Conservation (phyloP, 257 asterid species). For the Petunia axillaris region DNA sequence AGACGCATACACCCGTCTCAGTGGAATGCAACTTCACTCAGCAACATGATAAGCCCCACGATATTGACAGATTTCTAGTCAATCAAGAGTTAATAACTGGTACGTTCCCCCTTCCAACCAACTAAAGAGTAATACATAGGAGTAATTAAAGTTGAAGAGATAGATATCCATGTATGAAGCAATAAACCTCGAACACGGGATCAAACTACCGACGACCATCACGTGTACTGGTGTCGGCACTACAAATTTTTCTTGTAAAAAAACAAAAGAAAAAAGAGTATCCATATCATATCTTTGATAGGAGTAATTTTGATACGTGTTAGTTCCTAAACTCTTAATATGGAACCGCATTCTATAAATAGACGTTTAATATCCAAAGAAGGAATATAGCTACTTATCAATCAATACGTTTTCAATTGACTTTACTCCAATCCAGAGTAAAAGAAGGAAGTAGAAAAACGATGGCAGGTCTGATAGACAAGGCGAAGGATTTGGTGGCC, state of each 20-base stretch:
- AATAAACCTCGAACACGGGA: neutral
- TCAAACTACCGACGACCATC: slow-evolving; percentile 4
- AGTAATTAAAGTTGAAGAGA: neutral
- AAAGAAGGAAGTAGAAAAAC: neutral
- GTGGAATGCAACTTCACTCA: neutral
- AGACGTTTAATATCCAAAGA: neutral
- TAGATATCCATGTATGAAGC: neutral
- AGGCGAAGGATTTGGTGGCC: slow-evolving; percentile 59
- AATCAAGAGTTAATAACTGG: neutral
- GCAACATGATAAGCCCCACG: neutral
- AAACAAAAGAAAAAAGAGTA: neutral
- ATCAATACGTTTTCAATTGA: neutral
- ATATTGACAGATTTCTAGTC: neutral
- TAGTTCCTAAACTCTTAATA: neutral
- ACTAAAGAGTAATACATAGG: neutral
- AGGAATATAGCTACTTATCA: neutral
- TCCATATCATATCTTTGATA: neutral
- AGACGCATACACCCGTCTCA: no score
- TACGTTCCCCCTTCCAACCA: neutral
- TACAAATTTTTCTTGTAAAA: neutral
- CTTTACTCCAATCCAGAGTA: neutral
- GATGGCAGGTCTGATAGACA: slow-evolving; percentile 57
- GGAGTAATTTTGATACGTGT: neutral
- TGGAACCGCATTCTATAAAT: neutral
- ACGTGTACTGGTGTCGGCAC: slow-evolving; percentile 1